Base-by-base conservation (phyloP, 2,329 filamentous ascomycete genomes). In the Chalaropsis ovoidea region DNA sequence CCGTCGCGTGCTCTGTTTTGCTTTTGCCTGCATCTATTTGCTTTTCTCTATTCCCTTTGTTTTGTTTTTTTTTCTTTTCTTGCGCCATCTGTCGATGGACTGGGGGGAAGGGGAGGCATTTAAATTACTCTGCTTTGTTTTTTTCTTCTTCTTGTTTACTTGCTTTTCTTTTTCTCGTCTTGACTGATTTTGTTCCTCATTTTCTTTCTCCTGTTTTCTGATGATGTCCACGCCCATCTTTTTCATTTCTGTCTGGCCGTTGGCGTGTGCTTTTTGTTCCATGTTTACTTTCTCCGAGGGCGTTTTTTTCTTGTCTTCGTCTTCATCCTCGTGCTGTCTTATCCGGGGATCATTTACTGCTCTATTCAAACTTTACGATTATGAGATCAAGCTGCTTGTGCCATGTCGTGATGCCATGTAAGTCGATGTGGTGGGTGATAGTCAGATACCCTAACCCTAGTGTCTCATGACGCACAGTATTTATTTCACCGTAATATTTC, bases 11-110 rank as follows among this genome's bases (percentile, higher is more conserved):
- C 8, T 39, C 35, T 10, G 35, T 39, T 39, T 6, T 39, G 35
- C 8, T 39, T 39, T 39, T 39, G 35, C 35, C 8, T 24, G 15
- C 10, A 52, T 27, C 22, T 27, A 22, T 52, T 52, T 52, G 13
- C n/a, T 24, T 52, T 52, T 43, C 35, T 43, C 39, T n/a, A 24
- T 24, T 24, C 19, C 42, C 49, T 42, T 49, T 31, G 24, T 49
- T 24, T 41, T 17, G 19, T 45, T 62, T 41, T 58, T n/a, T 65
- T 41, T 22, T 65, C 6, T 27, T 60, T 60, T 42, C 35, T 49
- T 52, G 47, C 17, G 39, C 39, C 39, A 35, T 58, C 45, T 42
- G 41, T 52, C 8, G 17, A 54, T 63, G 49, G 47, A 15, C 47
- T 42, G 27, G 27, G 19, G 22, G 24, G 19, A 19, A 49, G 24